Evolutionary conservation across 768 basidiomycete genomes (phyloP).

Genomic region (Suillus lakei): DNA sequence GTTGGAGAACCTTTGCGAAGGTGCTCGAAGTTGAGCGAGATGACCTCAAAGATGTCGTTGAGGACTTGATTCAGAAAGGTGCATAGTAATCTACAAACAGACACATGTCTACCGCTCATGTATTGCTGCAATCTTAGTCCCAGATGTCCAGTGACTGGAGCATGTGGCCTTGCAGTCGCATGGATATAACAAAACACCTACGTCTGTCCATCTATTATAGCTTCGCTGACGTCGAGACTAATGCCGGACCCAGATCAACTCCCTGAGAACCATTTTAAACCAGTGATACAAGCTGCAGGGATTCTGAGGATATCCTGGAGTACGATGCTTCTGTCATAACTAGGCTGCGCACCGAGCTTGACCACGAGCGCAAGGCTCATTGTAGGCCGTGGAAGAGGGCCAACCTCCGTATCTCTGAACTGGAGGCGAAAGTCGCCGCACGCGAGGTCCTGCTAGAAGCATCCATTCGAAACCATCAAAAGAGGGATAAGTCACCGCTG

Average conservation of each 20-base stretch:
- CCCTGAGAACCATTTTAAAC: neutral
- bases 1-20: constrained; percentile 37
- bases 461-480: constrained; percentile 18
- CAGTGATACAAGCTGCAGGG: constrained; percentile 12
- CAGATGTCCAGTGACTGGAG: constrained; percentile 49
- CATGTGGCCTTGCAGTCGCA: constrained; percentile 50
- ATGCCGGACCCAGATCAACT: constrained; percentile 22
- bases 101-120: neutral
- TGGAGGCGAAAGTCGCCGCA: constrained; percentile 59
- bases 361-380: constrained; percentile 50
- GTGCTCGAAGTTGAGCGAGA: constrained; percentile 52
- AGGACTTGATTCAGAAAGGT: constrained; percentile 65
- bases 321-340: constrained; percentile 52
- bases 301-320: constrained; percentile 35
- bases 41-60: constrained; percentile 57
- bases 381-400: constrained; percentile 42
- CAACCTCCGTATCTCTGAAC: constrained; percentile 45
- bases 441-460: constrained; percentile 61
- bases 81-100: constrained; percentile 20
- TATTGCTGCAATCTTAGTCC: constrained; percentile 36
- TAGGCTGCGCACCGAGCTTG: constrained; percentile 46
- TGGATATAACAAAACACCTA: constrained; percentile 44
- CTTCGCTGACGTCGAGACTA: constrained; percentile 18
- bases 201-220: constrained; percentile 40
- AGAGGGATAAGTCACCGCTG: neutral